Conservation (phyloP, 768 basidiomycete genomes). For the Calocera viscosa region DNA sequence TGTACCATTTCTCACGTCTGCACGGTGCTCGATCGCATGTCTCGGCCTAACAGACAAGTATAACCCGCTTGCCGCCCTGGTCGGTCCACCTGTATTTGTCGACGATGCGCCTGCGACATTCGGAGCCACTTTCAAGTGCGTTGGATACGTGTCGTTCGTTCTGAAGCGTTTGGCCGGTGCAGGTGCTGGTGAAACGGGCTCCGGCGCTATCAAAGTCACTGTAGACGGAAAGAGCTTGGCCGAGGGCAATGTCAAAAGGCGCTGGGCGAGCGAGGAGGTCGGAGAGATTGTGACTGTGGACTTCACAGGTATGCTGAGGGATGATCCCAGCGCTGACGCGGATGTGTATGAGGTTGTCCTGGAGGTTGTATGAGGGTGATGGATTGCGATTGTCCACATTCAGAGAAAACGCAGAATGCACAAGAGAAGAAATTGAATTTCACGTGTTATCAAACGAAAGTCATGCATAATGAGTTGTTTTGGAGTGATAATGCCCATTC, state of each 20-base stretch:
- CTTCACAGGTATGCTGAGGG: not conserved
- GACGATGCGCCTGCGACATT: not conserved
- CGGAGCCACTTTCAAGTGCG: constrained; percentile 3
- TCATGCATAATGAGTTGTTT: no score
- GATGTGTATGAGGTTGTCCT: constrained; percentile 1
- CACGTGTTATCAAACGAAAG: no score
- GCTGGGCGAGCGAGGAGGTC: not conserved
- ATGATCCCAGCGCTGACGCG: not conserved
- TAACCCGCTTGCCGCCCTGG: constrained; percentile 12
- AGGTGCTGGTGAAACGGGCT: not conserved
- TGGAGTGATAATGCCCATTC: no score
- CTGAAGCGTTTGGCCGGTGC: constrained; percentile 1
- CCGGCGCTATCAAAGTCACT: not conserved
- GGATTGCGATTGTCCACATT: no score
- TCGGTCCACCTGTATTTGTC: not conserved
- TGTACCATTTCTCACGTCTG: constrained; percentile 9
- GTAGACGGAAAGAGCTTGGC: not conserved
- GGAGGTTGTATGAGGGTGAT: not conserved
- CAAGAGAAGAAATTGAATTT: no score
- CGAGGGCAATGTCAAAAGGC: not conserved
- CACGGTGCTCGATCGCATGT: not conserved
- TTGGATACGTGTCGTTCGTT: not conserved
- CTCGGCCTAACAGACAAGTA: constrained; percentile 15
- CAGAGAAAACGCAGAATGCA: no score
- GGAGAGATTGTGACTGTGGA: not conserved